Conservation (phyloP, 129 eudicot species). For the Chrysanthemum seticuspe region DNA sequence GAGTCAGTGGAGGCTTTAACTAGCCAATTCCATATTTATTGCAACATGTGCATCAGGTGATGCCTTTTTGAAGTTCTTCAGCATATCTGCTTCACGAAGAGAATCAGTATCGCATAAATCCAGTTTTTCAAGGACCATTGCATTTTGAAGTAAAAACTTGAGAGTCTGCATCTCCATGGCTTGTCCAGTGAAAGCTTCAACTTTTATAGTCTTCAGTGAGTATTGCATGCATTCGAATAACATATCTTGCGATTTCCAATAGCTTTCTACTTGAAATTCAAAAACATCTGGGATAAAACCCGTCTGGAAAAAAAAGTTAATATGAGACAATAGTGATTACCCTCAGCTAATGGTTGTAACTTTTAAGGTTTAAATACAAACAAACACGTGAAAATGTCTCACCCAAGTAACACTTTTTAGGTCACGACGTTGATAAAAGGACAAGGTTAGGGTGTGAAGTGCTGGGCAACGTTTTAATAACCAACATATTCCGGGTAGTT, state of each 20-base stretch:
- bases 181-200: not conserved
- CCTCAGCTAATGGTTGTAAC: no score
- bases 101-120: no score
- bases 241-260: not conserved
- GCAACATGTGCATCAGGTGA: no score
- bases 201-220: not conserved
- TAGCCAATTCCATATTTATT: no score
- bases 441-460: not conserved
- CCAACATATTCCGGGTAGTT: conserved; percentile 20
- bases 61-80: not conserved
- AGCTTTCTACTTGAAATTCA: not conserved
- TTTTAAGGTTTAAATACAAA: not conserved
- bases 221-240: not conserved
- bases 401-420: no score
- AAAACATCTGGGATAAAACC: not conserved
- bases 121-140: not conserved
- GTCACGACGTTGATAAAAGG: no score
- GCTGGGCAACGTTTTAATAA: conserved; percentile 14
- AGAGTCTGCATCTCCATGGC: not conserved
- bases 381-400: not conserved
- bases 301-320: no score
- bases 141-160: not conserved
- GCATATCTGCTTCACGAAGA: no score
- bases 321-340: no score
- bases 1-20: no score